Base-by-base conservation (phyloP, 495 filamentous ascomycete genomes). In the Parathielavia appendiculata region DNA sequence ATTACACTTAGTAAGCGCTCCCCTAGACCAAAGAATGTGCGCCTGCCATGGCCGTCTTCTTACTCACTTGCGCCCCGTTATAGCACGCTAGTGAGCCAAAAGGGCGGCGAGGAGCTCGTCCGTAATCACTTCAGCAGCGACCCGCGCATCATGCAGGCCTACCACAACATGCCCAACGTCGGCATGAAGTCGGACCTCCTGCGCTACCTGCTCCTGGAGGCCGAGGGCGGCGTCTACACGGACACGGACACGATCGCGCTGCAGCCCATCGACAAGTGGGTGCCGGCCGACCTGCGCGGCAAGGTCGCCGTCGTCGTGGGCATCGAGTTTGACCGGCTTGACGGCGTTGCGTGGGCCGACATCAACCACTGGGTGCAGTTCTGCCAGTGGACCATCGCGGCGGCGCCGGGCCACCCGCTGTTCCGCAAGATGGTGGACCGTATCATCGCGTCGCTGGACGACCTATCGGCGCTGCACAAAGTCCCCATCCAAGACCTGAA, bases 211-310 rank as follows among this genome's bases (percentile, higher is more conserved):
- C 61, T 82, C 12, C 60, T 84, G 19, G 71, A 71, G 22, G 70
- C 68, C 32, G 72, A 81, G 54, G 81, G 80, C 8, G 80, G 79
- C 6, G 59, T 79, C 32, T 83, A 76, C 66, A 75, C 73, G 51
- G 80, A 83, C 62, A 72, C 80, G n/a, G 81, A 83, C 65, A 75
- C 76, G 20, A 71, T 73, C 7, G 78, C 74, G 47, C 72, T 78
- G 34, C 69, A 67, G 53, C 63, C 71, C 7, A 67, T 79, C 55
- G 58, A 69, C 20, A 46, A 64, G 1, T 83, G 79, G 77, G 65
- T 83, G 5, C 78, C 80, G 4, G 46, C 48, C 40, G 58, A 73
- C 34, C 70, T 73, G 36, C 66, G 69, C 19, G 55, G 68, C 34
- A 50, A 65, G 19, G 69, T 62, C 14, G 48, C 63, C 35, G 46